Conservation (phyloP, 2,329 filamentous ascomycete species). For the Coniella vitis region DNA sequence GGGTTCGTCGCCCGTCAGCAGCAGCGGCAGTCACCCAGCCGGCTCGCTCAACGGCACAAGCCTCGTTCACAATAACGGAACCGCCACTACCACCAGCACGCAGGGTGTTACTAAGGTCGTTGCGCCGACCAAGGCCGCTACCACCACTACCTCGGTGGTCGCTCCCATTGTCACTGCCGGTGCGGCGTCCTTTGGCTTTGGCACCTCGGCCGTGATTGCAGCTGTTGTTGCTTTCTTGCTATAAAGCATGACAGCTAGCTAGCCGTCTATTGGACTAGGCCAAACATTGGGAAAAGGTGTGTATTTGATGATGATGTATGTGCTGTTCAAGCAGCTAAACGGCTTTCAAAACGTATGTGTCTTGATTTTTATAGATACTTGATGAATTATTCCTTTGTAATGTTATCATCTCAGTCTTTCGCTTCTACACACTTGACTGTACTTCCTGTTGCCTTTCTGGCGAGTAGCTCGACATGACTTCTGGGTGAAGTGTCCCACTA, state of each 20-base stretch:
- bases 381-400: background rate
- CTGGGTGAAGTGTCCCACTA: no score
- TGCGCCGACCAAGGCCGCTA: constrained; percentile 1
- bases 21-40: constrained; percentile 10
- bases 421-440: no score
- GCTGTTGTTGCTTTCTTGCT: constrained; percentile 11
- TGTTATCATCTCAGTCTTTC: no score
- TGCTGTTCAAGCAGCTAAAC: no score
- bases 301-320: no score
- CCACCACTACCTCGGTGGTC: background rate
- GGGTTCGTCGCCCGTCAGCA: background rate
- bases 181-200: background rate
- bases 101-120: constrained; percentile 10
- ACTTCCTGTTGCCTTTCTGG: no score
- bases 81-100: constrained; percentile 5
- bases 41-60: constrained; percentile 7
- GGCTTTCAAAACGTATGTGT: background rate
- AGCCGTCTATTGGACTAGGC: no score
- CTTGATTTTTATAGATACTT: background rate
- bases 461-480: no score
- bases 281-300: no score
- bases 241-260: background rate
- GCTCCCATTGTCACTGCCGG: constrained; percentile 10
- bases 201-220: background rate
- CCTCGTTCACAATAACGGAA: constrained; percentile 1